Conservation (phyloP, 2,329 filamentous ascomycete genomes). For the Neophaeococcomyces aloes region DNA sequence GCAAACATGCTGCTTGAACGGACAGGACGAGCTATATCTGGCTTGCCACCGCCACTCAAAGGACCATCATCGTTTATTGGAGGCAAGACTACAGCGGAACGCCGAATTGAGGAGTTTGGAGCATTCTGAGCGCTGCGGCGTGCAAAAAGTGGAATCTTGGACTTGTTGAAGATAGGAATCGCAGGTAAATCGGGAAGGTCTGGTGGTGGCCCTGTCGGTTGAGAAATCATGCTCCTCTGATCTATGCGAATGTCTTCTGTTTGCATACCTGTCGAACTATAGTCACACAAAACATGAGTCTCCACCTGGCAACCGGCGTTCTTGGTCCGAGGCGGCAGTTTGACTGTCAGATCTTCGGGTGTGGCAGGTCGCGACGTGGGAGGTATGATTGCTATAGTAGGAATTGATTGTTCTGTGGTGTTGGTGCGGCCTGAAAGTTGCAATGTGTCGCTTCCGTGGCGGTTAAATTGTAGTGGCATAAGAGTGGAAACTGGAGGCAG, state of each 20-base stretch:
- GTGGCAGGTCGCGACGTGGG: slow-evolving; percentile 74
- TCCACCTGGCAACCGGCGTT: slow-evolving; percentile 73
- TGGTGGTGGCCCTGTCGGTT: slow-evolving; percentile 63
- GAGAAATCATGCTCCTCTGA: slow-evolving; percentile 59
- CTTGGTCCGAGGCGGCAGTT: slow-evolving; percentile 71
- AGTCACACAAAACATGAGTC: slow-evolving; percentile 37
- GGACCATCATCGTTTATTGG: slow-evolving; percentile 61
- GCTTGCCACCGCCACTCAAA: slow-evolving; percentile 46
- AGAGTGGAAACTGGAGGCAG: slow-evolving; percentile 8
- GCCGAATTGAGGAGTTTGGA: slow-evolving; percentile 22
- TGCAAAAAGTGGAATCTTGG: not conserved
- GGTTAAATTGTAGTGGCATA: slow-evolving; percentile 10
- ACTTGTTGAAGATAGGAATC: slow-evolving; percentile 32
- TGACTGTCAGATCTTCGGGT: slow-evolving; percentile 54
- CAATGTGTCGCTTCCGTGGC: slow-evolving; percentile 17
- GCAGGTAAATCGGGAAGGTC: slow-evolving; percentile 39
- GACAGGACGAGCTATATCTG: slow-evolving; percentile 55
- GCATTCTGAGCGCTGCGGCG: not conserved
- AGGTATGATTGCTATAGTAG: slow-evolving; percentile 84
- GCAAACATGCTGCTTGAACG: slow-evolving; percentile 78
- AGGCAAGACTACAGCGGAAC: slow-evolving; percentile 5
- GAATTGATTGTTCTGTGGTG: slow-evolving; percentile 46
- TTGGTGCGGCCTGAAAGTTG: slow-evolving; percentile 11
- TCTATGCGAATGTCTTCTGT: slow-evolving; percentile 87
- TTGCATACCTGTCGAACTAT: slow-evolving; percentile 56